Evolutionary conservation across 805 yeast species (phyloP).

Genomic region (Torulaspora gathmanii): DNA sequence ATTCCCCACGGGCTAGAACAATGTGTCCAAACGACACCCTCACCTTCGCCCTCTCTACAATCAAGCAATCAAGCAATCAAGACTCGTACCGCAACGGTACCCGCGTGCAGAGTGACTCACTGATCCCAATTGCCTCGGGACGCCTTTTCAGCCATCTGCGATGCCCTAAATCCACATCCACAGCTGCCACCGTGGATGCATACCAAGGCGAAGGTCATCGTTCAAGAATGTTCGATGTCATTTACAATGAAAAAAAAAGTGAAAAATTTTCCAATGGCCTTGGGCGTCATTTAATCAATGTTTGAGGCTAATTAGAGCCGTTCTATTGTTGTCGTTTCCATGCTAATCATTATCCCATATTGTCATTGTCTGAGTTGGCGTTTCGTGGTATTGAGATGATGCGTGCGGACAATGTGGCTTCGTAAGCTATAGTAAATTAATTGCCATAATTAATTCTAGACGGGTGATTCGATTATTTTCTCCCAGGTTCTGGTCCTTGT

Average conservation of each 20-base stretch:
- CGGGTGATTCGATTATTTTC: conserved; percentile 1
- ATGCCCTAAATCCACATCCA: not conserved
- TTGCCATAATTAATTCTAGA: not conserved
- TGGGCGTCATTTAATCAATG: conserved; percentile 2
- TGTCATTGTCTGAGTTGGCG: too few species aligned
- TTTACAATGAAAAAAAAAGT: not conserved
- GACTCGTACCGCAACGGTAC: not conserved
- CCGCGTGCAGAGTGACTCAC: not conserved
- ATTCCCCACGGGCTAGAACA: conserved; percentile 29
- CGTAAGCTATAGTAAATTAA: not conserved
- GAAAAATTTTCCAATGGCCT: conserved; percentile 1
- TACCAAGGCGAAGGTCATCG: not conserved
- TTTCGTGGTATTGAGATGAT: too few species aligned
- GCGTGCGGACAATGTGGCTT: conserved; percentile 3
- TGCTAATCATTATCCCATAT: too few species aligned
- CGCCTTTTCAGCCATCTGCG: not conserved
- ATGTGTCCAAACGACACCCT: not conserved
- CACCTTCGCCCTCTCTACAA: too few species aligned
- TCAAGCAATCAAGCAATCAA: too few species aligned
- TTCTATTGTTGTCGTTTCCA: conserved; percentile 1
- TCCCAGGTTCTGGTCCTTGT: conserved; percentile 2
- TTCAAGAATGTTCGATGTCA: not conserved
- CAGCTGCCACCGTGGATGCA: not conserved
- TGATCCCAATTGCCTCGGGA: not conserved
- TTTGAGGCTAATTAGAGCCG: conserved; percentile 8